These are phyloP conservation scores for Polytolypa hystricis DNA, from an alignment of 2,329 filamentous ascomycete genomes.

Conservation along the genomic window DNA sequence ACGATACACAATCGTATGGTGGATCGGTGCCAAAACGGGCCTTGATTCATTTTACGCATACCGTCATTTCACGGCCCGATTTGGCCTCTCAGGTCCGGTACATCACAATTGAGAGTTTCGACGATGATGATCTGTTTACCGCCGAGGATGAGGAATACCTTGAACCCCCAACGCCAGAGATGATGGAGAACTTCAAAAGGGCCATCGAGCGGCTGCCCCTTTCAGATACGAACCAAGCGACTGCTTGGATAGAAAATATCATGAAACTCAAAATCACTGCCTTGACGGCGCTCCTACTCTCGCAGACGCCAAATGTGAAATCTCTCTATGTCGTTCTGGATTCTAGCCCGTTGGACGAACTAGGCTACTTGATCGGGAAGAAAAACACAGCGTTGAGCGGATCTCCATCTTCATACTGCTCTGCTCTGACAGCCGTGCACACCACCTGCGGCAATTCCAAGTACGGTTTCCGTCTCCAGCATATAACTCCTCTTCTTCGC, in stretches of 20 bases:
- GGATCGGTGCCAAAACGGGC: neutral
- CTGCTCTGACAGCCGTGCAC: neutral
- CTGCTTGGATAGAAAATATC: neutral
- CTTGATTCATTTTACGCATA: neutral
- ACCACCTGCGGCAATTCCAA: neutral
- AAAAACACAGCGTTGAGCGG: neutral
- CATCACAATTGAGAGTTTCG: neutral
- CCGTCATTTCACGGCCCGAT: neutral
- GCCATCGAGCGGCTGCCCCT: neutral
- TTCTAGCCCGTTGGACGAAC: neutral
- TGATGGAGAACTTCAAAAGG: neutral
- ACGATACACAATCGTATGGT: neutral
- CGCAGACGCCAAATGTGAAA: neutral
- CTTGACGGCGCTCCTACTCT: neutral
- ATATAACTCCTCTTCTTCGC: neutral
- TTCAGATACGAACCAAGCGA: neutral
- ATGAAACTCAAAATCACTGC: neutral
- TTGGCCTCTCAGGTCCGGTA: neutral
- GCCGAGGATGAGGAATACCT: neutral
- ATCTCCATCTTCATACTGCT: neutral
- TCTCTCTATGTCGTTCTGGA: neutral
- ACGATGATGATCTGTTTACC: neutral
- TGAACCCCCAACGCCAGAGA: neutral
- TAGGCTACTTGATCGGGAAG: neutral
- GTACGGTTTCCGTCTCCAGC: neutral